A percentile compares a stretch with the other conserved stretches of the same genome.
These are phyloP conservation scores for Schizothecium vesticola DNA, from an alignment of 495 filamentous ascomycete species.

Conservation along the genomic window DNA sequence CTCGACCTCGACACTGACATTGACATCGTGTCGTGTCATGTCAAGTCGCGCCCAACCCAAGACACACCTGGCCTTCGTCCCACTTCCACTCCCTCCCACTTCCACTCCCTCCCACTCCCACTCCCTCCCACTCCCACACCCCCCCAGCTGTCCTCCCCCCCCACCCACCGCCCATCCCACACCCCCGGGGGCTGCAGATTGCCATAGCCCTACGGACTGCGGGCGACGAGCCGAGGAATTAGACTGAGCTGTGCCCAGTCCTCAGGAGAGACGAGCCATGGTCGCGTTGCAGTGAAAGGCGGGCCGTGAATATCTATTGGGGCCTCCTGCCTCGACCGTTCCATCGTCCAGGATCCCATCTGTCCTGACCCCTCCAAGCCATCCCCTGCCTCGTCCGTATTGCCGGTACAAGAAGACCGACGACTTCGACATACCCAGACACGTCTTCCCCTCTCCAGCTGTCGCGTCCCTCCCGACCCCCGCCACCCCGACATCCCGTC, in stretches of 20 bases:
- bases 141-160: not conserved
- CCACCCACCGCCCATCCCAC: not conserved
- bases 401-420: not conserved
- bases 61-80: not conserved
- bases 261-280: slow-evolving; percentile 1
- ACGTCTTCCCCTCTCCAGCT: not conserved
- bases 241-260: not conserved
- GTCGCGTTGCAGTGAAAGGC: not conserved
- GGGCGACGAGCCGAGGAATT: slow-evolving; percentile 1
- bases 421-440: not conserved
- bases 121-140: not conserved
- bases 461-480: not conserved
- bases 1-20: not conserved
- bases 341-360: slow-evolving; percentile 9
- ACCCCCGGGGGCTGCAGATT: slow-evolving; percentile 1
- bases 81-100: not conserved
- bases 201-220: slow-evolving; percentile 3
- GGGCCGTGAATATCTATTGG: slow-evolving; percentile 17
- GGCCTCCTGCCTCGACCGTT: slow-evolving; percentile 18
- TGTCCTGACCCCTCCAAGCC: slow-evolving; percentile 1
- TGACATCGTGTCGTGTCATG: not conserved
- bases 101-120: not conserved
- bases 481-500: not conserved
- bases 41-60: not conserved
- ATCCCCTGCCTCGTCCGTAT: not conserved